Conservation (phyloP, 371 early-diverging fungal species). For the Fennellomyces sp. region DNA sequence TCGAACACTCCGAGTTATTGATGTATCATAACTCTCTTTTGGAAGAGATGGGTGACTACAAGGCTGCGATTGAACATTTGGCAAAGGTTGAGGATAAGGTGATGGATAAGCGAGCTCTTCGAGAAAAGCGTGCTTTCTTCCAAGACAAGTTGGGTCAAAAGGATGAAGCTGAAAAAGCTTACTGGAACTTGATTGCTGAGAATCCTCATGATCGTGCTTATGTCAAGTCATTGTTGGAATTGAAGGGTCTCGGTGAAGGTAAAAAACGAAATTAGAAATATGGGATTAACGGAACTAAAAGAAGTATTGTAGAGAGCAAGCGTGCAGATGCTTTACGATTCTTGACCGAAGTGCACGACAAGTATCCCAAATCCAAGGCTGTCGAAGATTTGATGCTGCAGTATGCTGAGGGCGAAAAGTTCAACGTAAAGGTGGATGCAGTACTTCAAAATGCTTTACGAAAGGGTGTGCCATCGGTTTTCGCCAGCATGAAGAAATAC, state of each 20-base stretch:
- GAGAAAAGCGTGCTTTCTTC: slow-evolving; percentile 75
- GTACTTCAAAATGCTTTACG: slow-evolving; percentile 75
- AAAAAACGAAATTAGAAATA: slow-evolving; percentile 9
- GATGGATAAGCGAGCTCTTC: slow-evolving; percentile 71
- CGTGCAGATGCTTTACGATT: slow-evolving; percentile 27
- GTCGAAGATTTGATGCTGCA: slow-evolving; percentile 77
- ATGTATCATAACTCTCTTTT: slow-evolving; percentile 79
- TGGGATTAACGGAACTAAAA: background rate
- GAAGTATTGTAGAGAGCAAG: slow-evolving; percentile 13
- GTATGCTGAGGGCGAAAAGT: slow-evolving; percentile 73
- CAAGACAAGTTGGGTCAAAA: slow-evolving; percentile 66
- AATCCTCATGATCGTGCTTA: slow-evolving; percentile 85
- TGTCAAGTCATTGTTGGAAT: slow-evolving; percentile 64
- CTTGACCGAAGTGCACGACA: slow-evolving; percentile 62
- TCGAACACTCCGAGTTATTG: slow-evolving; percentile 78
- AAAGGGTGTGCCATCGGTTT: slow-evolving; percentile 93
- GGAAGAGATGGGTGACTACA: slow-evolving; percentile 79
- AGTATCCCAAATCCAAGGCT: slow-evolving; percentile 85
- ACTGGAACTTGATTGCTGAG: slow-evolving; percentile 70
- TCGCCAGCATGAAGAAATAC: slow-evolving; percentile 78
- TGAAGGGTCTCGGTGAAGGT: slow-evolving; percentile 45
- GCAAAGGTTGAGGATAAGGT: slow-evolving; percentile 70
- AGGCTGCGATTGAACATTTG: slow-evolving; percentile 78
- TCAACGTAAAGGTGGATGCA: slow-evolving; percentile 62
- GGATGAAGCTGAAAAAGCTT: slow-evolving; percentile 77